Base-by-base conservation (phyloP, 495 filamentous ascomycete species). In the Penicillium alfredii region DNA sequence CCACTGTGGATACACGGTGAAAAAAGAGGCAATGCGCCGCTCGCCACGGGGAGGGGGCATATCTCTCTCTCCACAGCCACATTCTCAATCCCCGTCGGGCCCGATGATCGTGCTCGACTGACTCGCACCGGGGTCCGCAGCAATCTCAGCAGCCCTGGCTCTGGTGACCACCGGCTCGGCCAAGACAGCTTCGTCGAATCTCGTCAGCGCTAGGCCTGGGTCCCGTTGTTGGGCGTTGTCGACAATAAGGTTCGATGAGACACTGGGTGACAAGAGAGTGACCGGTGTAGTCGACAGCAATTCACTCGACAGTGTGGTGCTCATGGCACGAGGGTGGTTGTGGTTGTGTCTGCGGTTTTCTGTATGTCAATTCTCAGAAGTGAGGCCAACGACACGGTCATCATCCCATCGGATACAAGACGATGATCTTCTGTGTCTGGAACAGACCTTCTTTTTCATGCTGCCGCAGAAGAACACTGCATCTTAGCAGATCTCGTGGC, bases 171-270 rank as follows among this genome's bases (percentile, higher is more conserved):
- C 30, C 24, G 26, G 18, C 22, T 29, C 31, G 35, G 44, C 48
- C 41, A 52, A 40, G 38, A 28, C 38, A 22, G 42, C 40, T 38
- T 56, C 49, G 49, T 56, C 38, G 51, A 40, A 53, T 45, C 26
- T 21, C 15, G 45, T 50, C 5, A 37, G 38, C 43, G 49, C 49
- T 47, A 53, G 42, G 9, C 24, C 13, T 47, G 50, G 43, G 30
- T 34, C 45, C 45, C 52, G 45, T 21, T 28, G 45, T 50, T 45
- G 45, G 38, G 47, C 43, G 17, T 8, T 31, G 14, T 30, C 33
- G 29, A 40, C 37, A 23, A 26, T 36, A 29, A 43, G 40, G 28
- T 49, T 40, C 14, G 53, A 39, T 6, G 40, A 34, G 26, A 40
- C 34, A 30, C 24, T 43, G 35, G 45, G 42, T 15, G 40, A 38